Evolutionary conservation across 768 basidiomycete species (phyloP).

Genomic region (Thelephora aurantiotincta): DNA sequence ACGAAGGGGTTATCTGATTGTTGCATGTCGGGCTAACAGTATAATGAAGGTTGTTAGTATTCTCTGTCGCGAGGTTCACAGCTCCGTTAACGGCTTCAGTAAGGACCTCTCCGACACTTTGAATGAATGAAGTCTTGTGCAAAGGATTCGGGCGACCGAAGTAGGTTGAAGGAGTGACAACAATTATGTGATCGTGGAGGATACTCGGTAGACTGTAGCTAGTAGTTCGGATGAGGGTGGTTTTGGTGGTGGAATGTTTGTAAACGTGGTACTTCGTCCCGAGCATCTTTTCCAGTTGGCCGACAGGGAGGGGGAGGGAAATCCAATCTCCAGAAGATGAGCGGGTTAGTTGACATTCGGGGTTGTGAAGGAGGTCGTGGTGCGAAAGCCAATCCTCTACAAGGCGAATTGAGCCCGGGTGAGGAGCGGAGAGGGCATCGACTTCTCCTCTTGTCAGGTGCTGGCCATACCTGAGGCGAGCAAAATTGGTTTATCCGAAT

Average conservation of each 20-base stretch:
- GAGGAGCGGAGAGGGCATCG: slow-evolving; percentile 45
- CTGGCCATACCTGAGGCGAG: slow-evolving; percentile 22
- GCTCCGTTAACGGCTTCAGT: slow-evolving; percentile 1
- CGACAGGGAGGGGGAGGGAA: slow-evolving; percentile 37
- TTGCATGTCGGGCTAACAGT: slow-evolving; percentile 19
- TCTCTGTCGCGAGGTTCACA: slow-evolving; percentile 2
- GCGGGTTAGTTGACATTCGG: slow-evolving; percentile 16
- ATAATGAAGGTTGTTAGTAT: slow-evolving; percentile 17
- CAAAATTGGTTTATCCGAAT: not conserved
- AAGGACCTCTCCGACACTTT: slow-evolving; percentile 6
- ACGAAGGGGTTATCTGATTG: slow-evolving; percentile 17
- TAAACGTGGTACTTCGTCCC: slow-evolving; percentile 44
- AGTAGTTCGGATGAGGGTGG: slow-evolving; percentile 49
- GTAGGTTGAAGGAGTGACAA: slow-evolving; percentile 62
- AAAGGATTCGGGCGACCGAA: slow-evolving; percentile 36
- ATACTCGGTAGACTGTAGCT: slow-evolving; percentile 50
- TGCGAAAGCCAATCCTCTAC: slow-evolving; percentile 49
- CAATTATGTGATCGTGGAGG: slow-evolving; percentile 45
- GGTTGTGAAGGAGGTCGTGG: slow-evolving; percentile 28
- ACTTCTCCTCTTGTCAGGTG: slow-evolving; percentile 52
- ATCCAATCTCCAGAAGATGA: slow-evolving; percentile 43
- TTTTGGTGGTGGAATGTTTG: slow-evolving; percentile 37
- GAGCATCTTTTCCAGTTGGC: slow-evolving; percentile 50
- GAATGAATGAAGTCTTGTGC: slow-evolving; percentile 21
- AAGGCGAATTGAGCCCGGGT: slow-evolving; percentile 31